A percentile compares a stretch with the other conserved stretches of the same genome.
Conservation (phyloP, 73 alveolate species). For the Diophrys sp. region DNA sequence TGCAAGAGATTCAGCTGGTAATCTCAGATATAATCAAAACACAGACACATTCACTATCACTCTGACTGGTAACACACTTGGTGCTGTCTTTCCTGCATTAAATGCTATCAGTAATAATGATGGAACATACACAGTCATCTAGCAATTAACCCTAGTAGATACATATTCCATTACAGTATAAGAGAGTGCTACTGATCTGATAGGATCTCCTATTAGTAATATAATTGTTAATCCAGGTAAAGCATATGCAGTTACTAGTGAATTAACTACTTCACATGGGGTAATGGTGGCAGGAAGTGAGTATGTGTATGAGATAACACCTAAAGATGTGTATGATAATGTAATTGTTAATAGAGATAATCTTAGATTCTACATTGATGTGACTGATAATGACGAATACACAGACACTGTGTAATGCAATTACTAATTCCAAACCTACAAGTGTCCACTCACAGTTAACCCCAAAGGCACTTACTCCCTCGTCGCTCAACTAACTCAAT, state of each 20-base stretch:
- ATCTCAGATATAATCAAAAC: slow-evolving; percentile 35
- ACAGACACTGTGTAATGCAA: background rate
- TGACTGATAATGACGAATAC: background rate
- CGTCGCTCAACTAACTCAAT: slow-evolving; percentile 13
- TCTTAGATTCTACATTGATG: background rate
- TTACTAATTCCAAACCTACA: background rate
- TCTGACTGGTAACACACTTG: slow-evolving; percentile 12
- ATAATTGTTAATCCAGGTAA: slow-evolving; percentile 38
- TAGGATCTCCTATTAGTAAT: slow-evolving; percentile 35
- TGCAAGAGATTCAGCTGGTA: slow-evolving; percentile 46
- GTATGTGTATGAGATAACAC: slow-evolving; percentile 21
- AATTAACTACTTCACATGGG: slow-evolving; percentile 12
- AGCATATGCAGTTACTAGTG: slow-evolving; percentile 25
- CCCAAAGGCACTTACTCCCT: slow-evolving; percentile 36
- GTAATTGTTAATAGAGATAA: slow-evolving; percentile 8
- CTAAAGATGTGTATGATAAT: slow-evolving; percentile 47
- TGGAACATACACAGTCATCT: slow-evolving; percentile 41
- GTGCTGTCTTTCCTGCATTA: slow-evolving; percentile 3
- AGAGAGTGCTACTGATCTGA: slow-evolving; percentile 14
- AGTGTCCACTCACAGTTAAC: slow-evolving; percentile 2
- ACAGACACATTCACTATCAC: slow-evolving; percentile 43
- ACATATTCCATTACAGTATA: slow-evolving; percentile 30
- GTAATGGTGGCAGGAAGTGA: slow-evolving; percentile 28
- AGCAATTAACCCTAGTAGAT: slow-evolving; percentile 16
- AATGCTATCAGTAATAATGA: slow-evolving; percentile 24